A percentile compares a stretch with the other conserved stretches of the same genome.
Conservation (phyloP, 768 basidiomycete species). For the Russula compacta region DNA sequence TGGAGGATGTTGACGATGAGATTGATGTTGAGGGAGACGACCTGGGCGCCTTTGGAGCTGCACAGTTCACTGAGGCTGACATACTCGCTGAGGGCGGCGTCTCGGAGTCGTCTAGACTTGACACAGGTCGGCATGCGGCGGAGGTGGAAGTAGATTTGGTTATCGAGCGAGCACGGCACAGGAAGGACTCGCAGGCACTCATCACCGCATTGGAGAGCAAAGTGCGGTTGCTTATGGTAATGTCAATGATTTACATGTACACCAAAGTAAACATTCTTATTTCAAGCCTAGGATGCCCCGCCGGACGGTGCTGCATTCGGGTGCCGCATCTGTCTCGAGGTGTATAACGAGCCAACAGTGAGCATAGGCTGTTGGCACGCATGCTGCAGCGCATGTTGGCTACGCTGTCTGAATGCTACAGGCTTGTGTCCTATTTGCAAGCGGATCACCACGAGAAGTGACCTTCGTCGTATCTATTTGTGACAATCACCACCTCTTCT, state of each 20-base stretch:
- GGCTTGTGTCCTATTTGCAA: slow-evolving; percentile 84
- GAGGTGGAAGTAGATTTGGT: slow-evolving; percentile 37
- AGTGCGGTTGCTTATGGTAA: slow-evolving; percentile 34
- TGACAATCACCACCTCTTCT: slow-evolving; percentile 23
- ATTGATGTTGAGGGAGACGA: slow-evolving; percentile 77
- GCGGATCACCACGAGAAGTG: slow-evolving; percentile 69
- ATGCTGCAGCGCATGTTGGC: slow-evolving; percentile 75
- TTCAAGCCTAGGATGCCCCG: not conserved
- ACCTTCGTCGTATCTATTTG: slow-evolving; percentile 68
- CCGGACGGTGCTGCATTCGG: slow-evolving; percentile 26
- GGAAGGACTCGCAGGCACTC: slow-evolving; percentile 35
- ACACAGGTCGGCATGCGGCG: slow-evolving; percentile 9
- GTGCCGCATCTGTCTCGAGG: slow-evolving; percentile 75
- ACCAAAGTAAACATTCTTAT: slow-evolving; percentile 26
- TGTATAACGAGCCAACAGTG: slow-evolving; percentile 67
- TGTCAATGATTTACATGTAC: slow-evolving; percentile 20
- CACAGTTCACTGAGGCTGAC: slow-evolving; percentile 72
- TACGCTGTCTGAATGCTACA: slow-evolving; percentile 74
- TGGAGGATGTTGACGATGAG: slow-evolving; percentile 66
- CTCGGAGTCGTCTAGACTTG: not conserved
- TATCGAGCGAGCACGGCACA: slow-evolving; percentile 43
- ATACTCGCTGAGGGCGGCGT: slow-evolving; percentile 30
- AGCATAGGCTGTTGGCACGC: slow-evolving; percentile 87
- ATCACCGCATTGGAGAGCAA: slow-evolving; percentile 53
- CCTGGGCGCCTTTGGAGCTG: slow-evolving; percentile 51